Percentiles rank a stretch among this genome's conserved stretches.
phyloP scores from a whole-genome alignment of 2,329 filamentous ascomycete genomes.

The Sporothrix protearum region DNA sequence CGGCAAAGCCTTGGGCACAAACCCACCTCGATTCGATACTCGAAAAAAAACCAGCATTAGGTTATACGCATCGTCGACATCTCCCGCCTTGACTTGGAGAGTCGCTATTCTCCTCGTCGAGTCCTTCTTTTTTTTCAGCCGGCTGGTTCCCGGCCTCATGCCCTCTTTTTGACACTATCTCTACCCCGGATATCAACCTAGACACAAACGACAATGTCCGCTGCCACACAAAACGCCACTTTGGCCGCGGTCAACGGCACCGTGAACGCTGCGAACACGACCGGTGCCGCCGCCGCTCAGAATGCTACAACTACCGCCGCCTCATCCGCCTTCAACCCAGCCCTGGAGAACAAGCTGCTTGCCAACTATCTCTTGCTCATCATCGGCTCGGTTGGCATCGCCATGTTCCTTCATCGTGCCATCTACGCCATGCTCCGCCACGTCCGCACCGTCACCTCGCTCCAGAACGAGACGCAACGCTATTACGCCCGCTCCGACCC shows the following conservation, averaged over 20 bases:
- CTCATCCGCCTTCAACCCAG: conserved; percentile 35
- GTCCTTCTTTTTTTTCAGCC: conserved; percentile 8
- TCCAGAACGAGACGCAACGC: conserved; percentile 73
- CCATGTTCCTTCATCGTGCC: conserved; percentile 65
- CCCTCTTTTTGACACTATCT: background rate
- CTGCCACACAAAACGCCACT: background rate
- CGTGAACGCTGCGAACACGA: conserved; percentile 23
- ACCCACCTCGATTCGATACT: background rate
- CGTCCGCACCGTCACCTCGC: conserved; percentile 67
- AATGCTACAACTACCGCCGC: conserved; percentile 15
- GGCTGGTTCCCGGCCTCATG: conserved; percentile 23
- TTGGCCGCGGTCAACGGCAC: conserved; percentile 7
- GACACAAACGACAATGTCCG: background rate
- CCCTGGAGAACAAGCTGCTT: conserved; percentile 51
- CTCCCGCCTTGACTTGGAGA: conserved; percentile 1
- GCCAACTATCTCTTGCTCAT: conserved; percentile 60
- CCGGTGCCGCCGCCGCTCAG: conserved; percentile 25
- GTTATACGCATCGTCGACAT: background rate
- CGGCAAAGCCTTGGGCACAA: background rate
- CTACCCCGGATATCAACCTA: background rate
- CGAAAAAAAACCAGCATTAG: background rate
- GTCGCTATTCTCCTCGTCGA: background rate
- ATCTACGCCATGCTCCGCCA: conserved; percentile 60
- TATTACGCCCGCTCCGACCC: conserved; percentile 66
- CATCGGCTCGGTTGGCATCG: conserved; percentile 59